Evolutionary conservation across 768 basidiomycete genomes (phyloP).

Genomic region (Omphalotus guepiniiformis): DNA sequence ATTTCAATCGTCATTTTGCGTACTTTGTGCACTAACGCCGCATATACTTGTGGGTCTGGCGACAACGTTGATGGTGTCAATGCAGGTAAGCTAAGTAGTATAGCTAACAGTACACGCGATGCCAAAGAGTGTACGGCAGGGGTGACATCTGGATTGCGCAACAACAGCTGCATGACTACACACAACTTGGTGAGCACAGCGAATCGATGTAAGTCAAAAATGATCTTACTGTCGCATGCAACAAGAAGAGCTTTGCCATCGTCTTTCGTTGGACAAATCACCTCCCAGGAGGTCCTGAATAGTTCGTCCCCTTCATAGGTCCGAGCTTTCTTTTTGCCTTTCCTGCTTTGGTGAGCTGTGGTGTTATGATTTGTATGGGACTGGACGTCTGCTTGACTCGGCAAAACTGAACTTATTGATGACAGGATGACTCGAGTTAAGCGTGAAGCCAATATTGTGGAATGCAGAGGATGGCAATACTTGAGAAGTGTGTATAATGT

Average conservation of each 20-base stretch:
- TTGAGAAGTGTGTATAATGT: slow-evolving; percentile 40
- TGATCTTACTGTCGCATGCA: slow-evolving; percentile 53
- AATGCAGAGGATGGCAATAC: slow-evolving; percentile 41
- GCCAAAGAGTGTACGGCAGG: slow-evolving; percentile 54
- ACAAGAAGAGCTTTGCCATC: slow-evolving; percentile 51
- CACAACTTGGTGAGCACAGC: not conserved
- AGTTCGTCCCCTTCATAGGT: slow-evolving; percentile 75
- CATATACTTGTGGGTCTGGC: slow-evolving; percentile 44
- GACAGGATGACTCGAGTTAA: slow-evolving; percentile 52
- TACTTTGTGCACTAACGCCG: slow-evolving; percentile 39
- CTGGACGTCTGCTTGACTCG: slow-evolving; percentile 30
- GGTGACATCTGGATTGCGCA: slow-evolving; percentile 48
- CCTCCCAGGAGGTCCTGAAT: slow-evolving; percentile 45
- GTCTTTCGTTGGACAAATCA: slow-evolving; percentile 43
- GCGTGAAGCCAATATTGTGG: slow-evolving; percentile 46
- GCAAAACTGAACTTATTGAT: slow-evolving; percentile 43
- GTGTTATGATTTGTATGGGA: slow-evolving; percentile 14
- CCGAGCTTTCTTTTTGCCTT: slow-evolving; percentile 64
- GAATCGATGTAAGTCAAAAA: too few species aligned
- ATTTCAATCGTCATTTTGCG: slow-evolving; percentile 45
- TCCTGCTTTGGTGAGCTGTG: slow-evolving; percentile 34
- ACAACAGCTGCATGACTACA: slow-evolving; percentile 45
- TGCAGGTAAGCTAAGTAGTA: slow-evolving; percentile 52
- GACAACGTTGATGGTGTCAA: slow-evolving; percentile 54
- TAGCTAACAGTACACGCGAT: slow-evolving; percentile 52